Percentiles rank a stretch among this genome's conserved stretches.
Evolutionary conservation across 2,329 filamentous ascomycete species (phyloP).

Genomic region (Fusarium sp.): DNA sequence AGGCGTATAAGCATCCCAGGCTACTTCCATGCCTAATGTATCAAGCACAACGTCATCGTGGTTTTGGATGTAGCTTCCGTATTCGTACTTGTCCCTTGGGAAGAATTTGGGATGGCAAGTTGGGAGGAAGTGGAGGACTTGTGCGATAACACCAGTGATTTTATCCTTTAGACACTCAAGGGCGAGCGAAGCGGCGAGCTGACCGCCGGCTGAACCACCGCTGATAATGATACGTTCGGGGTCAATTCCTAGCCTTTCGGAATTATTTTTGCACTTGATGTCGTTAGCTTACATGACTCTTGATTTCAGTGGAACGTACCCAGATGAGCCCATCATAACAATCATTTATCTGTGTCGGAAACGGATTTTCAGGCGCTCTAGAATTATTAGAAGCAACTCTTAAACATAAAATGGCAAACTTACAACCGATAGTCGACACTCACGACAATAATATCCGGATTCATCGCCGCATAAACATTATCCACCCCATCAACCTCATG

Average conservation of each 20-base stretch:
- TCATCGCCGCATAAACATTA: constrained; percentile 36
- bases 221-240: constrained; percentile 37
- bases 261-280: constrained; percentile 38
- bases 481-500: constrained; percentile 43
- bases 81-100: constrained; percentile 38
- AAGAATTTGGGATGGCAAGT: constrained; percentile 44
- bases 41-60: constrained; percentile 17
- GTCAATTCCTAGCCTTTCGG: constrained; percentile 25
- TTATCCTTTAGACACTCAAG: constrained; percentile 17
- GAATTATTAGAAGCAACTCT: neutral
- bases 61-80: constrained; percentile 42
- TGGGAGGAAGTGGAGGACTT: constrained; percentile 37
- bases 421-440: constrained; percentile 42
- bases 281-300: neutral
- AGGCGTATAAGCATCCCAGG: constrained; percentile 24
- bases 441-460: constrained; percentile 36
- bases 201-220: constrained; percentile 40
- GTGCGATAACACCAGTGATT: constrained; percentile 37
- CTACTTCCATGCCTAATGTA: constrained; percentile 14
- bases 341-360: constrained; percentile 38
- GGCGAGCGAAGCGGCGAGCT: constrained; percentile 35
- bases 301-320: constrained; percentile 4
- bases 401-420: neutral
- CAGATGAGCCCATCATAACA: constrained; percentile 42
- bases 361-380: constrained; percentile 41